phyloP scores from a whole-genome alignment of 495 filamentous ascomycete species.

The Talaromyces stipitatus region DNA sequence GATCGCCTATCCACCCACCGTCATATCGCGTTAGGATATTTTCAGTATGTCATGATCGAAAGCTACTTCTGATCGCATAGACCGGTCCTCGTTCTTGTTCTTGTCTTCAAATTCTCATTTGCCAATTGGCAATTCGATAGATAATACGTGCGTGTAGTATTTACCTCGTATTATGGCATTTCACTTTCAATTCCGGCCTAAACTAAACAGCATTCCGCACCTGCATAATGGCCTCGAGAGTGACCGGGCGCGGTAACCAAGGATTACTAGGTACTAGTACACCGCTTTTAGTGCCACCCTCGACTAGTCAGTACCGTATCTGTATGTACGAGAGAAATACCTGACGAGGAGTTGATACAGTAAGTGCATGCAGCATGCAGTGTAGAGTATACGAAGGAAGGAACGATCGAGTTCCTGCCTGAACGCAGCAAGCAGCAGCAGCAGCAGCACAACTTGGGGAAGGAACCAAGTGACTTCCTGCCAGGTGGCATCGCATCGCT shows the following conservation, averaged over 20 bases:
- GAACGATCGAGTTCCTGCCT: neutral
- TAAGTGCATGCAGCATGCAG: neutral
- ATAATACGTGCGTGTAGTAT: neutral
- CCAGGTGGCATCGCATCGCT: neutral
- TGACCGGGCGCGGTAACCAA: neutral
- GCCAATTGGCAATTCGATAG: too few relatives aligned
- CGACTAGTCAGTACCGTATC: neutral
- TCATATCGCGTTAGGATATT: neutral
- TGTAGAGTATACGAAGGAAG: neutral
- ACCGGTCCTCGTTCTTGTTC: too few relatives aligned
- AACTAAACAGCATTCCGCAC: neutral
- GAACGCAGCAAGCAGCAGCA: neutral
- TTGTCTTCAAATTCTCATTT: too few relatives aligned
- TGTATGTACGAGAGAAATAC: neutral
- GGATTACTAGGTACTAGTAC: neutral
- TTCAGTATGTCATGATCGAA: neutral
- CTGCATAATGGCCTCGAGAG: neutral
- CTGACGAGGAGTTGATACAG: neutral
- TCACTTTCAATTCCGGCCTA: neutral
- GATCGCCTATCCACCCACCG: slow-evolving; percentile 1
- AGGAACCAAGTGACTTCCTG: neutral
- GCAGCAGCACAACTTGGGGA: neutral
- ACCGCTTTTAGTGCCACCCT: neutral
- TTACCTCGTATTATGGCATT: neutral
- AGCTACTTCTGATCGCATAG: too few relatives aligned